These are phyloP conservation scores for Syncephalastrum contaminatum DNA, from an alignment of 371 early-diverging fungal species.

Conservation along the genomic window DNA sequence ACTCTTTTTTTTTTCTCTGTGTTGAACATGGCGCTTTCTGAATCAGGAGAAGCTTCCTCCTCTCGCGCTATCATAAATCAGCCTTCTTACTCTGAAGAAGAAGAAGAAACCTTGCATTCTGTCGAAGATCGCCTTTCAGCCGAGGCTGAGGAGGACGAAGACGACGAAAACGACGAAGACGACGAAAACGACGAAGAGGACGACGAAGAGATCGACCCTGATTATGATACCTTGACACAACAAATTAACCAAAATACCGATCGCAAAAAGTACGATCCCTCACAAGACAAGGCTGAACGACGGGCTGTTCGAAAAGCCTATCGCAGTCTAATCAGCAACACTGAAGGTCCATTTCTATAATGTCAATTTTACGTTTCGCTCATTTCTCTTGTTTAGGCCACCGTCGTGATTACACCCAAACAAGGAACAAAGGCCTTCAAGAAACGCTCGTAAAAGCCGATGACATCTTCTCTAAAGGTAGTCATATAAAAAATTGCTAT, in stretches of 20 bases:
- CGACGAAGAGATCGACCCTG: slow-evolving; percentile 9
- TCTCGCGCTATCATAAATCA: no score
- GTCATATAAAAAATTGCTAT: background rate
- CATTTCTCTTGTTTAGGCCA: slow-evolving; percentile 22
- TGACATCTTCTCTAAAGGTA: slow-evolving; percentile 49
- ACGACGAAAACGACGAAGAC: background rate
- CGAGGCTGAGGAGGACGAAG: no score
- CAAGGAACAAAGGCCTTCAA: slow-evolving; percentile 43
- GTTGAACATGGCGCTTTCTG: no score
- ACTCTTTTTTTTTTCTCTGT: no score
- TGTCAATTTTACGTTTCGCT: background rate
- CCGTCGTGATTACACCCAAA: slow-evolving; percentile 51
- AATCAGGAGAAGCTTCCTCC: no score
- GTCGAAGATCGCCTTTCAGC: no score
- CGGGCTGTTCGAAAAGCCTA: slow-evolving; percentile 49
- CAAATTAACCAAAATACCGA: slow-evolving; percentile 23
- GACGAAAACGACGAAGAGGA: background rate
- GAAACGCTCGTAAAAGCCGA: slow-evolving; percentile 58
- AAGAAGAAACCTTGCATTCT: no score
- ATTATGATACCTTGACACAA: slow-evolving; percentile 9
- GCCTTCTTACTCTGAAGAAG: no score
- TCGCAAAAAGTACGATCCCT: slow-evolving; percentile 33
- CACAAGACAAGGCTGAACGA: slow-evolving; percentile 50
- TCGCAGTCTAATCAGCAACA: slow-evolving; percentile 45
- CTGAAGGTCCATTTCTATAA: slow-evolving; percentile 35